Base-by-base conservation (phyloP, 495 filamentous ascomycete genomes). In the Opeltia flavorubescens region DNA sequence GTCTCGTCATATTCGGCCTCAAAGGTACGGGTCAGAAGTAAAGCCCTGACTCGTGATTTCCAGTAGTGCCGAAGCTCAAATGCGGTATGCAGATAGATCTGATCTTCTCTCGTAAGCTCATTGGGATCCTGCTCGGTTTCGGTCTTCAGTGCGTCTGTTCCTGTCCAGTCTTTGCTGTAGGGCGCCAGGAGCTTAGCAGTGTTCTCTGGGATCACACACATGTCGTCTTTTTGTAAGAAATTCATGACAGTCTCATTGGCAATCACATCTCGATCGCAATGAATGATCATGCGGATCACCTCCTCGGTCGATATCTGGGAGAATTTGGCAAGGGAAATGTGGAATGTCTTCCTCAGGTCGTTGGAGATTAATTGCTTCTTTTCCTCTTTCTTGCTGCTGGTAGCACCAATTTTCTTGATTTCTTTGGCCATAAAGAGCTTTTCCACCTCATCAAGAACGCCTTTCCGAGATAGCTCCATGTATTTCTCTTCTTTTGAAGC, bases 21-120 rank as follows among this genome's bases (percentile, higher is more conserved):
- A 56, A 77, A 95, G 20, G 75, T 86, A 52, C 83, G 78, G 1
- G 91, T 96, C 56, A 98, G 64, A 2, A 77, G 69, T 48, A 98
- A 74, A 4, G 93, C 93, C 45, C 91, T 76, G 76, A 95, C 95
- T 63, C 91, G 79, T 35, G 84, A 83, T 72, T 95, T 96, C 91
- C 91, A 98, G 64, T 98, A 98, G 62, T 98, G 93, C 49, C 93
- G 86, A 52, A 98, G 70, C 59, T 98, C 93, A 53, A 81, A 98
- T 0, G 93, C 85, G 2, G 91, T 96, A 49, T 82, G 80, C 11
- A 98, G 71, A 59, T 88, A 98, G 28, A 98, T 83, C 65, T 95
- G 87, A 64, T 98, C 91, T 55, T 96, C 86, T 48, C 89, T 72
- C 1, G 89, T 95, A 29, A 98, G 77, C 56, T 98, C 91, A 15